Percentiles rank a stretch among this genome's conserved stretches.
phyloP scores from a whole-genome alignment of 768 basidiomycete genomes.

The Tricholoma matsutake region DNA sequence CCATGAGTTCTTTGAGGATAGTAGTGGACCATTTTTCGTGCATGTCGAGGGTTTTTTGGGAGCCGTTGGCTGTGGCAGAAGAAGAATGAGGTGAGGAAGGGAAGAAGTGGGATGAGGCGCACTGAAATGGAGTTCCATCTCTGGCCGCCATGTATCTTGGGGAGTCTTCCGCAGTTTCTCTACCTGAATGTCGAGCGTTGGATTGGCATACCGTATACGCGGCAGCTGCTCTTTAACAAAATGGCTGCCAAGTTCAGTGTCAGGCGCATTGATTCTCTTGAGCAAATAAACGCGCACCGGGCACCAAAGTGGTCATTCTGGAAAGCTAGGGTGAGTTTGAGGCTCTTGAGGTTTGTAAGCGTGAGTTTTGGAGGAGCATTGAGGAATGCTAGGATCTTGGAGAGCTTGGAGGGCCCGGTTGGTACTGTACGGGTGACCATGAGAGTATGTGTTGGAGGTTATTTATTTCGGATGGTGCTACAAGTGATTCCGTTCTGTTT shows the following conservation, averaged over 20 bases:
- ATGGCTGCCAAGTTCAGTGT: slow-evolving; percentile 43
- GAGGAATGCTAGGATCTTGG: slow-evolving; percentile 48
- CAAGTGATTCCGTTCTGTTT: not conserved
- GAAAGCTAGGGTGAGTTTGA: slow-evolving; percentile 55
- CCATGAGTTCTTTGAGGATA: slow-evolving; percentile 71
- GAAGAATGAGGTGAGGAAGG: not conserved
- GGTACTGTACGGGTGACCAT: slow-evolving; percentile 21
- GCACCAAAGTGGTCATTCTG: slow-evolving; percentile 76
- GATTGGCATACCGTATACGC: slow-evolving; percentile 76
- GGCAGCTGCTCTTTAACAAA: slow-evolving; percentile 80
- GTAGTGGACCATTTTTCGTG: slow-evolving; percentile 66
- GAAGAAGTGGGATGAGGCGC: slow-evolving; percentile 27
- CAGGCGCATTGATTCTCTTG: not conserved
- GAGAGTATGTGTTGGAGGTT: slow-evolving; percentile 8
- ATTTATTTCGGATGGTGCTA: slow-evolving; percentile 5
- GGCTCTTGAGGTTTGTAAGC: slow-evolving; percentile 44
- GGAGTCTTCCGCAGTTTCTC: slow-evolving; percentile 50
- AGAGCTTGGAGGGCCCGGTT: slow-evolving; percentile 54
- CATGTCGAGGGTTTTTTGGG: slow-evolving; percentile 46
- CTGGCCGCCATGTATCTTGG: slow-evolving; percentile 56
- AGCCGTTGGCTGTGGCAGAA: slow-evolving; percentile 45
- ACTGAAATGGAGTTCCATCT: slow-evolving; percentile 64
- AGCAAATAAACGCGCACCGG: slow-evolving; percentile 41
- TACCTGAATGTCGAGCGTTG: slow-evolving; percentile 57
- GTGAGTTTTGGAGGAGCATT: slow-evolving; percentile 49